These are phyloP conservation scores for Fagus sylvatica DNA, from an alignment of 306 rosid species.

Conservation along the genomic window DNA sequence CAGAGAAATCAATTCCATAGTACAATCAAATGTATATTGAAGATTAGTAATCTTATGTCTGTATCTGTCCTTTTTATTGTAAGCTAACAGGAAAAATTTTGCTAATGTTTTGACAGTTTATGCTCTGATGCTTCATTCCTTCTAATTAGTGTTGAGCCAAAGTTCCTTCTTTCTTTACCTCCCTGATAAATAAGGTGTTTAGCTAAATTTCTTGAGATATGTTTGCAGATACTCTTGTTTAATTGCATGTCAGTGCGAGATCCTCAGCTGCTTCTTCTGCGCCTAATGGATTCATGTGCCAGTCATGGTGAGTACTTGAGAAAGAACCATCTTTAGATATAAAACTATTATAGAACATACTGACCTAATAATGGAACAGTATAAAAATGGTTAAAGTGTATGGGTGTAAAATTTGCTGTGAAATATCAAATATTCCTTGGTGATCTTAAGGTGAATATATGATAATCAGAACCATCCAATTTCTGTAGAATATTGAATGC, in stretches of 20 bases:
- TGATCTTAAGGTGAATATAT: constrained; percentile 1
- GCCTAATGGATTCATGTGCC: constrained; percentile 77
- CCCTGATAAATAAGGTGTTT: too few relatives aligned
- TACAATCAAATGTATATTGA: not conserved
- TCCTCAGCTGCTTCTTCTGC: constrained; percentile 85
- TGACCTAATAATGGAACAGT: not conserved
- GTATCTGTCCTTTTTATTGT: not conserved
- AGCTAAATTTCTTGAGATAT: constrained; percentile 12
- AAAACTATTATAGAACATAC: constrained; percentile 13
- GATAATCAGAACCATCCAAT: not conserved
- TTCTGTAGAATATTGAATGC: constrained; percentile 12
- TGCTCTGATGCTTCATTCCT: constrained; percentile 17
- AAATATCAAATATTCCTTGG: not conserved
- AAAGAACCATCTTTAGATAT: constrained; percentile 14
- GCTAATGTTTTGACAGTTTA: not conserved
- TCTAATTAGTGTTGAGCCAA: constrained; percentile 3
- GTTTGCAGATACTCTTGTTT: constrained; percentile 82
- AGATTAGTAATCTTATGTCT: not conserved
- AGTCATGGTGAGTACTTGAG: constrained; percentile 61
- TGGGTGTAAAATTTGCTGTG: not conserved
- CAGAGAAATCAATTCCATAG: not conserved
- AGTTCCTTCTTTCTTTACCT: too few relatives aligned
- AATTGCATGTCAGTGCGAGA: constrained; percentile 93
- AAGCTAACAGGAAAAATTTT: not conserved
- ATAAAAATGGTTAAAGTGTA: not conserved